These are phyloP conservation scores for Rusavskia elegans DNA, from an alignment of 495 filamentous ascomycete genomes.

Conservation along the genomic window DNA sequence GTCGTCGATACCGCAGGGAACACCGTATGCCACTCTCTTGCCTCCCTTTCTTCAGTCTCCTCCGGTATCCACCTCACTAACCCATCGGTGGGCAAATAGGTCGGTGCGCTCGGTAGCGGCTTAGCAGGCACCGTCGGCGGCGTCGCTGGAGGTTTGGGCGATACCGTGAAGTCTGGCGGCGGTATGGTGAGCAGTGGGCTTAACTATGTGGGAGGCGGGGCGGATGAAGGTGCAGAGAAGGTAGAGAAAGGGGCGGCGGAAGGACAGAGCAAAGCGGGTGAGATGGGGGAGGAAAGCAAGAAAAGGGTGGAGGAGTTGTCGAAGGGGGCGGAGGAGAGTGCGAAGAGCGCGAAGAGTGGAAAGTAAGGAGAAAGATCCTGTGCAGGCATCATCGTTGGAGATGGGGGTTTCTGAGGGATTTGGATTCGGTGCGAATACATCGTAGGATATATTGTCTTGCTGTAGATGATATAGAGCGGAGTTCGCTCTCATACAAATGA, in stretches of 20 bases:
- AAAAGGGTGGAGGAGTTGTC: neutral
- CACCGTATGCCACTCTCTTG: slow-evolving; percentile 2
- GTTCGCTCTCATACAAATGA: too few species aligned
- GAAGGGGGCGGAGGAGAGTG: neutral
- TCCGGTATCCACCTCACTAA: neutral
- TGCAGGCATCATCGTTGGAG: too few species aligned
- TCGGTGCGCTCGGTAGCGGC: slow-evolving; percentile 5
- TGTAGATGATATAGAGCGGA: too few species aligned
- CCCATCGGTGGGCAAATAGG: neutral
- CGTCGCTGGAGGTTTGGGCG: slow-evolving; percentile 7
- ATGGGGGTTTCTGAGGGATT: too few species aligned
- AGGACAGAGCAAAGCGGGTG: neutral
- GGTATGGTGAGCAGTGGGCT: slow-evolving; percentile 4
- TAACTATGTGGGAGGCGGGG: neutral
- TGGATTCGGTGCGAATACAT: too few species aligned
- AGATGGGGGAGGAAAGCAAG: neutral
- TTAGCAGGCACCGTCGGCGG: slow-evolving; percentile 9
- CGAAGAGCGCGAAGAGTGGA: neutral
- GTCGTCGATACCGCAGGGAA: slow-evolving; percentile 11
- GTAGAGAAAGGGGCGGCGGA: neutral
- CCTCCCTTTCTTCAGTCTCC: neutral
- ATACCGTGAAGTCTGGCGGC: slow-evolving; percentile 3
- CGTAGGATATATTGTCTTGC: too few species aligned
- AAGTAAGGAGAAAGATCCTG: neutral
- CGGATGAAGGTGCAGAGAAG: neutral